These are phyloP conservation scores for Puccinia novopanici DNA, from an alignment of 1,284 basidiomycete species.

Conservation along the genomic window DNA sequence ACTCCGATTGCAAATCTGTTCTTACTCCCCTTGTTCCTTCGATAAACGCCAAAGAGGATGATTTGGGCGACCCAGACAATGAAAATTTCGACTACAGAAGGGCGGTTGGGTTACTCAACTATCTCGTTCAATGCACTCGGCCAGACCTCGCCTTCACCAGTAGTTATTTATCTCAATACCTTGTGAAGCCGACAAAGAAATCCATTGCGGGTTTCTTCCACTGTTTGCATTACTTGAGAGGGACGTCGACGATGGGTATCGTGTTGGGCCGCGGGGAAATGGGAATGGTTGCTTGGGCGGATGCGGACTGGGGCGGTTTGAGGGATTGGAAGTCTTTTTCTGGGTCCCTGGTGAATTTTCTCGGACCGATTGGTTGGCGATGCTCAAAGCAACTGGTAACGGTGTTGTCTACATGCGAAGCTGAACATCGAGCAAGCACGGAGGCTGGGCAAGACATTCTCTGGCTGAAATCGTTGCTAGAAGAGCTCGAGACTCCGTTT, in stretches of 20 bases:
- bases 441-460: too few relatives aligned
- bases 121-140: constrained; percentile 18
- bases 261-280: too few relatives aligned
- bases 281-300: not conserved
- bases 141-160: constrained; percentile 2
- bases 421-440: constrained; percentile 11
- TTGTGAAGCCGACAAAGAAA: too few relatives aligned
- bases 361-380: not conserved
- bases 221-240: too few relatives aligned
- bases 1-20: not conserved
- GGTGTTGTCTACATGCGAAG: not conserved
- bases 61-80: not conserved
- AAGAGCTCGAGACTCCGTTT: too few relatives aligned
- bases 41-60: not conserved
- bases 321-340: not conserved
- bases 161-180: constrained; percentile 6
- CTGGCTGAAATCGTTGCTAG: too few relatives aligned
- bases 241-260: too few relatives aligned
- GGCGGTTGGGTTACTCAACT: constrained; percentile 11
- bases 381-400: constrained; percentile 11
- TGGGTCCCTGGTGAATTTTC: not conserved
- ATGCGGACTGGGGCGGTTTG: not conserved
- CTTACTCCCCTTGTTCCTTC: not conserved
- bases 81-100: not conserved
- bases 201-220: too few relatives aligned